Percentiles rank a stretch among this genome's conserved stretches.
phyloP scores from a whole-genome alignment of 495 filamentous ascomycete species.

The Aspergillus haitiensis region DNA sequence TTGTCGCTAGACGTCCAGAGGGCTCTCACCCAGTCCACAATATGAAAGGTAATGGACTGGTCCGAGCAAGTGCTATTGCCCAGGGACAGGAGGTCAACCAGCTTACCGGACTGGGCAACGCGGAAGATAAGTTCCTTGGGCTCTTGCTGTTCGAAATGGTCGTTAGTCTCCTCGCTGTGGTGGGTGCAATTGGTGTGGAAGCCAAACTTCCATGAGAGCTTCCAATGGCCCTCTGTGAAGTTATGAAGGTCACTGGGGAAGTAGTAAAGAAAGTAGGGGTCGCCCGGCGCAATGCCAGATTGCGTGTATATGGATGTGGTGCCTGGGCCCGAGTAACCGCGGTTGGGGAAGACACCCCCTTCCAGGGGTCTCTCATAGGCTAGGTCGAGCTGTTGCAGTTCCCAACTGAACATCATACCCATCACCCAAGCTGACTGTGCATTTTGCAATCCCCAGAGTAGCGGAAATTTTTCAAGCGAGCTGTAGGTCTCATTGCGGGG shows the following conservation, averaged over 20 bases:
- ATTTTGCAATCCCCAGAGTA: not conserved
- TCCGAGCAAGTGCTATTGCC: not conserved
- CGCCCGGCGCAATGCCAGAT: not conserved
- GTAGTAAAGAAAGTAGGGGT: not conserved
- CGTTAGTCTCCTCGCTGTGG: not conserved
- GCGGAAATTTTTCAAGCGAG: not conserved
- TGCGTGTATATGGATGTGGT: not conserved
- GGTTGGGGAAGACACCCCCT: not conserved
- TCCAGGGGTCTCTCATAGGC: not conserved
- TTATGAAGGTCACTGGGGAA: not conserved
- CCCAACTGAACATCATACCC: not conserved
- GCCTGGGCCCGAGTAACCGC: not conserved
- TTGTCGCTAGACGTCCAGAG: not conserved
- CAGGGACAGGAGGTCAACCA: not conserved
- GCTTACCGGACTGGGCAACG: not conserved
- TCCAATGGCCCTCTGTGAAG: not conserved
- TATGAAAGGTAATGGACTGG: not conserved
- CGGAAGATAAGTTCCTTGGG: not conserved
- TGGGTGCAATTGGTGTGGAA: not conserved
- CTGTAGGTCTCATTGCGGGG: constrained; percentile 6
- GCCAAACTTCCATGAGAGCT: not conserved
- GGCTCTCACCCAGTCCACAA: not conserved
- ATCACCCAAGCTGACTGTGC: not conserved
- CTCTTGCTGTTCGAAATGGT: not conserved
- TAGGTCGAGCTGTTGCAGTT: not conserved